A percentile compares a stretch with the other conserved stretches of the same genome.
Evolutionary conservation across 23 red algal genomes (phyloP).

Genomic region (Agarophyton chilense): DNA sequence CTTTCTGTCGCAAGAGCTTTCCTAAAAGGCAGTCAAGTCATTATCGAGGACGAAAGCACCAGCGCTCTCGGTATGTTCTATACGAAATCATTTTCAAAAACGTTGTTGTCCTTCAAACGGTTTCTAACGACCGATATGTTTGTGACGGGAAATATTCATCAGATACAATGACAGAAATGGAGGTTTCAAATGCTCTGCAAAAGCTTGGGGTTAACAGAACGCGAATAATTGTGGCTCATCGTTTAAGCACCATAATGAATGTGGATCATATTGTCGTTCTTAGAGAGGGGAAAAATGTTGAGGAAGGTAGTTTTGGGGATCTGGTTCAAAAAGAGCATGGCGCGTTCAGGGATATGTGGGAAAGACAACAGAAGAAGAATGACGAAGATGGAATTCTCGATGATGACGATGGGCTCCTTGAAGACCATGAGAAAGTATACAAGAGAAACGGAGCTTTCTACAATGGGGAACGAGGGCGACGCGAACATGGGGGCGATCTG

Average conservation of each 20-base stretch:
- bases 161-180: slow-evolving; percentile 92
- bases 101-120: not conserved
- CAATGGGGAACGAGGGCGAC: slow-evolving; percentile 13
- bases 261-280: slow-evolving; percentile 93
- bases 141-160: not conserved
- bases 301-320: slow-evolving; percentile 77
- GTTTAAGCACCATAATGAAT: slow-evolving; percentile 90
- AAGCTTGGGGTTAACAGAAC: slow-evolving; percentile 82
- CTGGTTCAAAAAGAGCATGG: slow-evolving; percentile 59
- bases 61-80: slow-evolving; percentile 74
- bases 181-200: slow-evolving; percentile 86
- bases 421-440: not conserved
- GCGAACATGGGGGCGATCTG: slow-evolving; percentile 14
- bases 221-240: slow-evolving; percentile 89
- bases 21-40: slow-evolving; percentile 81
- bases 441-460: slow-evolving; percentile 9
- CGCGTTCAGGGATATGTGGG: slow-evolving; percentile 59
- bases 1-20: slow-evolving; percentile 93
- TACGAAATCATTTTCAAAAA: not conserved
- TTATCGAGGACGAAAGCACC: slow-evolving; percentile 88
- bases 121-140: not conserved
- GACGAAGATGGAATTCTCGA: slow-evolving; percentile 8
- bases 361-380: slow-evolving; percentile 53
- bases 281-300: slow-evolving; percentile 71
- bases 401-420: not conserved